A percentile compares a stretch with the other conserved stretches of the same genome.
These are phyloP conservation scores for Triglochin maritima DNA, from an alignment of 106 monocot species.

Conservation along the genomic window DNA sequence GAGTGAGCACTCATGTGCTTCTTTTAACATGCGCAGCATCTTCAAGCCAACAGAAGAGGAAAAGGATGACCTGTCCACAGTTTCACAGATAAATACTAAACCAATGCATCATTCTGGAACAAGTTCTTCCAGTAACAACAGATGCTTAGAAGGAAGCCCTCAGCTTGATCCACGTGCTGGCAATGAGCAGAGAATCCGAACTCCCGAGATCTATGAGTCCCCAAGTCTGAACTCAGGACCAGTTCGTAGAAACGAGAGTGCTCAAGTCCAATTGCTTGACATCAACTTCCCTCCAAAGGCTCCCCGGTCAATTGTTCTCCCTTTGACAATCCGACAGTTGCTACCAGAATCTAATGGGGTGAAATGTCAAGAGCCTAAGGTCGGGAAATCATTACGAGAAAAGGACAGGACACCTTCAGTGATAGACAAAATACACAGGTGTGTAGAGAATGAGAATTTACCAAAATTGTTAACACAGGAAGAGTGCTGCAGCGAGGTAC, in stretches of 20 bases:
- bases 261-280: slow-evolving; percentile 49
- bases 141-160: slow-evolving; percentile 13
- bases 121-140: slow-evolving; percentile 23
- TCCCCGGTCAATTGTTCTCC: slow-evolving; percentile 45
- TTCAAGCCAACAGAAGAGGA: slow-evolving; percentile 48
- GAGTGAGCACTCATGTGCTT: slow-evolving; percentile 48
- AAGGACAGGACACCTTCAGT: neutral
- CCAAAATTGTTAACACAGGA: slow-evolving; percentile 7
- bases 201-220: slow-evolving; percentile 62
- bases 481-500: slow-evolving; percentile 62
- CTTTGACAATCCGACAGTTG: slow-evolving; percentile 54
- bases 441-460: slow-evolving; percentile 6
- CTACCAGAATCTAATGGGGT: slow-evolving; percentile 26
- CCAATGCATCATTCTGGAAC: slow-evolving; percentile 30
- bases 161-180: slow-evolving; percentile 14
- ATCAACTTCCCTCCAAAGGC: slow-evolving; percentile 70
- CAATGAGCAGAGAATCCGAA: slow-evolving; percentile 36
- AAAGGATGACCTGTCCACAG: slow-evolving; percentile 31
- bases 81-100: slow-evolving; percentile 23
- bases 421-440: neutral
- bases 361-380: slow-evolving; percentile 12
- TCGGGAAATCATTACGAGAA: slow-evolving; percentile 8
- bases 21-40: slow-evolving; percentile 47
- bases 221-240: slow-evolving; percentile 31
- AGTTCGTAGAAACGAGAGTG: slow-evolving; percentile 22